Evolutionary conservation across 179 eudicot genomes (phyloP), one percentile per base, ranked within the genome.

Genomic region (Silene coronaria): DNA sequence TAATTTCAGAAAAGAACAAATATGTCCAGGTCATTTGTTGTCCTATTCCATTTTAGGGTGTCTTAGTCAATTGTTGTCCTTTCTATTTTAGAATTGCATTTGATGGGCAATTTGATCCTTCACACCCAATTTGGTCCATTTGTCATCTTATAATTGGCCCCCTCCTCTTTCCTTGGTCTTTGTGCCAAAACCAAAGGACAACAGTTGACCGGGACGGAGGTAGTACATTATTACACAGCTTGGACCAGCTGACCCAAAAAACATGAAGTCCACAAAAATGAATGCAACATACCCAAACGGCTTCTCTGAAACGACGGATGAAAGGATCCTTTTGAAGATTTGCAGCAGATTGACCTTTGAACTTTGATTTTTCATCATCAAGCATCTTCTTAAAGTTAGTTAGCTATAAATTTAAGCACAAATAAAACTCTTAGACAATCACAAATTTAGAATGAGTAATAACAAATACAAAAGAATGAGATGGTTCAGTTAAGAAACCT

Each of bases 231-330:
- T 38, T 38, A 22, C 71, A 42, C 0, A 46, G 3, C 32, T 10
- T 23, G 11, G 45, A 42, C 28, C 19, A 14, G 11, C 5, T 4
- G 11, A 42, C 32, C 6, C 45, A 17, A 72, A 72, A 23, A 60
- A 21, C 12, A 38, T 7, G 11, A 38, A 38, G 45, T 70, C 55
- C 61, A 22, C 67, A 27, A 62, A 27, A 8, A n/a, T 27, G 62
- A 68, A 67, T 63, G 24, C 75, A 73, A 77, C 85, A 63, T 90
- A 93, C 97, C 98, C 98, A 93, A 75, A 93, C 79, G 67, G 94
- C 93, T 87, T 92, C 93, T 72, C 75, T 88, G 67, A 93, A 93
- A 68, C 88, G 93, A 69, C 96, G 91, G 67, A 91, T 75, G 53
- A 87, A 68, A 63, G 66, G 82, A 85, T 73, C 72, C 68, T 82